Base-by-base conservation (phyloP, 225 moss, liverwort and hornwort species). In the Marchantia polymorpha region DNA sequence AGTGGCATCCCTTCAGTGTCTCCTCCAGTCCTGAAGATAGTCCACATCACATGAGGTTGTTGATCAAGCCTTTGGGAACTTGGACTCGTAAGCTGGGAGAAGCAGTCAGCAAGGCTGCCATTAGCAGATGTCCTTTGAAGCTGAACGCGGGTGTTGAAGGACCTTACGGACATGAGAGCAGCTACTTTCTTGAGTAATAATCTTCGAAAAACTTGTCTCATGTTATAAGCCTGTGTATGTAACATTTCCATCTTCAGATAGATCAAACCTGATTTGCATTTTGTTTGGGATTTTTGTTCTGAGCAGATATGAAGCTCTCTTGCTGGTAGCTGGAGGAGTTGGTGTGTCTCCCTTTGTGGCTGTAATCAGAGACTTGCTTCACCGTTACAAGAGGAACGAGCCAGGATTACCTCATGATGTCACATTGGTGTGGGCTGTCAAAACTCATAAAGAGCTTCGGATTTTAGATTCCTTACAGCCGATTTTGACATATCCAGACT, bases 1-100 rank as follows among this genome's bases (percentile, higher is more conserved):
- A 96, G 76, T 96, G 94, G 96, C 96, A 96, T 84, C 96, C 96
- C 31, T 94, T 94, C 71, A 96, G 96, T 86, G 94, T 94, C 72
- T 88, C 92, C 52, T 96, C 96, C 70, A 94, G 96, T 82, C 94
- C 92, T 64, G 83, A 89, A 68, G 96, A 94, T 73, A 81, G 82
- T 78, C 82, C 88, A 64, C 79, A 81, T 83, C 83, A 81, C 80
- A 90, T 96, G 16, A 92, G 89, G 84, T 83, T 96, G 78, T 83
- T 96, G 78, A 87, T 94, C 52, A 96, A 94, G 69, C 94, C 96
- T 75, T 53, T 84, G 61, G 94, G 90, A 70, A 88, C 83, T 54
- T 96, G 96, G 96, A 92, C 92, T 74, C 77, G 82, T 61, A 82
- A 89, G 64, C 78, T 96, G 52, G 89, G 85, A 27, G 77, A 85